Percentiles rank a stretch among this genome's conserved stretches.
Evolutionary conservation across 768 basidiomycete genomes (phyloP).

Genomic region (Coprinellus micaceus): DNA sequence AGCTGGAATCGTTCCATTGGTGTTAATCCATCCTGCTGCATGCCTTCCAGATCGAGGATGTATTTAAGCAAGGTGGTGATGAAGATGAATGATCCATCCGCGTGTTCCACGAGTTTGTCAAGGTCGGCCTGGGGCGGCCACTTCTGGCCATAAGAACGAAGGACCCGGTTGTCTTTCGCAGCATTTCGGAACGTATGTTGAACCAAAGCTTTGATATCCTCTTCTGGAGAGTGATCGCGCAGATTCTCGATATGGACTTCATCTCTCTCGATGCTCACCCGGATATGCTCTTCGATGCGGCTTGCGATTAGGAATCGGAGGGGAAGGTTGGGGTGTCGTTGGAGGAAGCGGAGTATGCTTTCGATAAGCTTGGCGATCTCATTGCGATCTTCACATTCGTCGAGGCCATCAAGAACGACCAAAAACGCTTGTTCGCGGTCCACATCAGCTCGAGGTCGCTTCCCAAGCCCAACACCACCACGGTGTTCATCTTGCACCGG

Average conservation of each 20-base stretch:
- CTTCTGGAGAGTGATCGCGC: neutral
- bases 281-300: neutral
- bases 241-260: neutral
- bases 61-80: neutral
- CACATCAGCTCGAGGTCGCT: neutral
- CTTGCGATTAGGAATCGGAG: neutral
- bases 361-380: neutral
- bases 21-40: neutral
- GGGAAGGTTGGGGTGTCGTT: neutral
- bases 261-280: neutral
- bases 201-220: neutral
- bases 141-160: neutral
- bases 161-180: neutral
- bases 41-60: neutral
- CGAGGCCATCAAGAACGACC: constrained; percentile 4
- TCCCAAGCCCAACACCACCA: too few species aligned
- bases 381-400: constrained; percentile 3
- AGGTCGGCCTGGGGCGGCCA: neutral
- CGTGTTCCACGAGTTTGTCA: neutral
- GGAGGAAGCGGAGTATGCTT: neutral
- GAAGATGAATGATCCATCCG: neutral
- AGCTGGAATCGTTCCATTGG: neutral
- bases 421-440: neutral
- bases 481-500: too few species aligned
- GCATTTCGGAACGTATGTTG: neutral